These are phyloP conservation scores for Aspergillus diversus DNA, from an alignment of 495 filamentous ascomycete species.

Conservation along the genomic window DNA sequence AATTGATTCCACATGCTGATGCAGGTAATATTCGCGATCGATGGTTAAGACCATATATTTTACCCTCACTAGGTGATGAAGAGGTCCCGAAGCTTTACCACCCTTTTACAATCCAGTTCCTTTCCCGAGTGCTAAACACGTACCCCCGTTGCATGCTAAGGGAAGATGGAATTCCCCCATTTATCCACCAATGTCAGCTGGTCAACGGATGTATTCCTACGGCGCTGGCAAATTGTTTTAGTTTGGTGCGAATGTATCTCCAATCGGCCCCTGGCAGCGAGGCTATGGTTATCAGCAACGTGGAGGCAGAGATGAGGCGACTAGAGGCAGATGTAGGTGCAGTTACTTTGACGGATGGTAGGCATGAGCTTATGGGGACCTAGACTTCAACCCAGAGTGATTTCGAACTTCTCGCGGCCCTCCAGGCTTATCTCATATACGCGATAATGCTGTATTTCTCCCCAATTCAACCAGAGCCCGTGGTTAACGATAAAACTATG, in stretches of 20 bases:
- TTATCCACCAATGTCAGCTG: constrained; percentile 44
- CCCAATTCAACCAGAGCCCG: constrained; percentile 16
- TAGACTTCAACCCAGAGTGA: constrained; percentile 29
- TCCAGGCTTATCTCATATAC: constrained; percentile 56
- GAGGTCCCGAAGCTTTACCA: constrained; percentile 41
- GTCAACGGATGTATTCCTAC: constrained; percentile 17
- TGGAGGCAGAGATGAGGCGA: constrained; percentile 44
- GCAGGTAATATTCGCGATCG: constrained; percentile 42
- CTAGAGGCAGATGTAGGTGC: constrained; percentile 25
- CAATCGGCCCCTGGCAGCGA: constrained; percentile 44
- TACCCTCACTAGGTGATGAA: constrained; percentile 32
- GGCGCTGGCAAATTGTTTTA: constrained; percentile 46
- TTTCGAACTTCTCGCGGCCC: constrained; percentile 39
- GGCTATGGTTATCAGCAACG: constrained; percentile 30
- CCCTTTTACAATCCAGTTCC: constrained; percentile 37
- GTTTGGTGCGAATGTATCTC: constrained; percentile 48
- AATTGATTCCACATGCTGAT: constrained; percentile 37
- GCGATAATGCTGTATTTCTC: constrained; percentile 48
- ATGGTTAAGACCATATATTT: constrained; percentile 42
- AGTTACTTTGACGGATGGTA: too few relatives aligned
- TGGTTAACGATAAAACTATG: constrained; percentile 37
- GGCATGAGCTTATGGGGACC: not conserved
- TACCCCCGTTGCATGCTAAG: constrained; percentile 38
- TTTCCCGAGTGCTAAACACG: constrained; percentile 43
- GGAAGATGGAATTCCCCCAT: constrained; percentile 37